Conservation (phyloP, 148 eudicot genomes). For the Diospyros kaki region DNA sequence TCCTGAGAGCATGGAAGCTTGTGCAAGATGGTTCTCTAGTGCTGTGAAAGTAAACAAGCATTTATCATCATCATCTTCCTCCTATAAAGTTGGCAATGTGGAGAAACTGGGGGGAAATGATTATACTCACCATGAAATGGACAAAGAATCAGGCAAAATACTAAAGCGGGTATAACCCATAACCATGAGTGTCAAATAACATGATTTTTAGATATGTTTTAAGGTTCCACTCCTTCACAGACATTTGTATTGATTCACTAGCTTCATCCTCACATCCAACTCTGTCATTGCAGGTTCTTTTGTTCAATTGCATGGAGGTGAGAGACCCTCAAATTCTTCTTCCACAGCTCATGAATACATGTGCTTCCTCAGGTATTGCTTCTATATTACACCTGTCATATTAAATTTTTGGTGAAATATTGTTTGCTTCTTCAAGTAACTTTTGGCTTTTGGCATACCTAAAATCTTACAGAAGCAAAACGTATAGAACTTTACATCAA, state of each 20-base stretch:
- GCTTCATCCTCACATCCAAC: neutral
- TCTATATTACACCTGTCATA: neutral
- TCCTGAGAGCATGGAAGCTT: conserved; percentile 89
- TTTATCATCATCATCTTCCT: conserved; percentile 20
- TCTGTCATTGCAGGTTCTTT: conserved; percentile 50
- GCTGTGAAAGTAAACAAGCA: conserved; percentile 41
- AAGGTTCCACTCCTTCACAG: neutral
- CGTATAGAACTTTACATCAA: neutral
- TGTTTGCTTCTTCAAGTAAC: neutral
- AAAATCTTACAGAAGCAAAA: neutral
- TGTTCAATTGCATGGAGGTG: conserved; percentile 88
- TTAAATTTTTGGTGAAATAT: neutral
- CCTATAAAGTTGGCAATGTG: conserved; percentile 17
- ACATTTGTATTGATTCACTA: neutral
- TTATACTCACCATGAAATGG: conserved; percentile 22
- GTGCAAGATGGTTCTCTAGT: conserved; percentile 74
- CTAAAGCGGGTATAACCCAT: conserved; percentile 40
- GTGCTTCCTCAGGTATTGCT: conserved; percentile 66
- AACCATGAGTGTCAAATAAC: neutral
- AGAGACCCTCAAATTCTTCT: conserved; percentile 76
- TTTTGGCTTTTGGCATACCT: neutral
- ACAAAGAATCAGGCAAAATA: conserved; percentile 17
- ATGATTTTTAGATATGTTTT: conserved; percentile 1
- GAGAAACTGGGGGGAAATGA: conserved; percentile 29
- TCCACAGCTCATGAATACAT: conserved; percentile 63